Base-by-base conservation (phyloP, 208 protist species). In the Angomonas deanei region DNA sequence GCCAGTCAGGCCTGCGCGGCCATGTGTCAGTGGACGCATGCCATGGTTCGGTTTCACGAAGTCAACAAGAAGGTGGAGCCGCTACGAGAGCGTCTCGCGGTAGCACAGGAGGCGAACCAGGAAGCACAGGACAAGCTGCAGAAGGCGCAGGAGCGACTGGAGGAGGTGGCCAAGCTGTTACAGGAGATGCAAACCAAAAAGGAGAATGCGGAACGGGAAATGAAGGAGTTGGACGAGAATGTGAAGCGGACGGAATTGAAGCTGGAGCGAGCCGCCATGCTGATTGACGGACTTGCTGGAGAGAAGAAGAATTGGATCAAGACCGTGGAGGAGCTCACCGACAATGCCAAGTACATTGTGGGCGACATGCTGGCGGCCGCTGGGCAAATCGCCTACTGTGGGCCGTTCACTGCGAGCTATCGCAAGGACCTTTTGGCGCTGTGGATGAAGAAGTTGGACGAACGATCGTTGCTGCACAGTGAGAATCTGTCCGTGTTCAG, bases 21-120 rank as follows among this genome's bases (percentile, higher is more conserved):
- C 15, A 98, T 99, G 86, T 99, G 97, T 65, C 86, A 97, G 72
- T 99, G 97, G 97, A 98, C 97, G 6, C 88, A 97, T 58, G 97
- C 98, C 28, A 99, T 99, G 97, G 85, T 98, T 61, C 97, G 92
- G 61, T 99, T 98, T 75, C 89, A 99, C 72, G 77, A 88, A 68
- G 97, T 98, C 28, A 93, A 94, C 70, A 97, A 97, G 72, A 91
- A 93, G 59, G 97, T 99, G 1, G 84, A 86, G 59, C 97, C 97
- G 28, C 93, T 98, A 71, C 82, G 94, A 8, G 46, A 96, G 72
- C 63, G 78, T 8, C 82, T 98, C 15, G 83, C 76, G 11, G 71
- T 94, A 26, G 96, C 97, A 5, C 80, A 98, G 78, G 82, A 84
- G 54, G 87, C 97, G 57, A 96, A 99, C 36, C 84, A 94, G 23